Base-by-base conservation (phyloP, 495 filamentous ascomycete species). In the Aspergillus campestris region DNA sequence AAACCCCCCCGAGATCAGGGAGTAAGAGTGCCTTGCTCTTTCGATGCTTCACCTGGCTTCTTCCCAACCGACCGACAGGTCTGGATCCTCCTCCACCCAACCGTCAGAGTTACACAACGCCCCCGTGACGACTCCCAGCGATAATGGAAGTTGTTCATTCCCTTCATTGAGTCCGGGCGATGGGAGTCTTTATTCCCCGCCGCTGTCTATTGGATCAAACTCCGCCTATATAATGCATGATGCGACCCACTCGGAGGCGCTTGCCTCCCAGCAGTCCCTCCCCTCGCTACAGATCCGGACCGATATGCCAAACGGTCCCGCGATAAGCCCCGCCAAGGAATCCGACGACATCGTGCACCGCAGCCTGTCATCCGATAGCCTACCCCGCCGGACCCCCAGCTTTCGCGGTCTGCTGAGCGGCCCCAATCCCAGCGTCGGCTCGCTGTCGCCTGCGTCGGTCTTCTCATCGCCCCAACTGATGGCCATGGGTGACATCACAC, bases 401-500 rank as follows among this genome's bases (percentile, higher is more conserved):
- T 50, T 75, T 24, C 71, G 66, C 53, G 74, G 65, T 35, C 61
- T 69, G 24, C 64, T 65, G 27, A 71, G 57, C 38, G 61, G 59
- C 14, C 48, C 65, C 8, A 47, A 59, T n/a, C 65, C 64, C 13
- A 74, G 69, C 49, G 60, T 71, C 3, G 73, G 69, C 11, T 83
- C 80, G 6, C 55, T 78, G 15, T 84, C 82, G 2, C 81, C 81
- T 1, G 73, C 68, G 27, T 83, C 82, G 9, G 41, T 66, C 15
- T 53, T 81, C 13, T 78, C 82, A 5, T 86, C 82, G 12, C 89
- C 89, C 3, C 79, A 83, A 47, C 74, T 94, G 33, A 80, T 81
- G 46, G 86, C 89, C 13, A 82, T 95, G 79, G 78, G 79, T 33
- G 88, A 95, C 56, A 82, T 98, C 46, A 98, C 92, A 5, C 92